A percentile compares a stretch with the other conserved stretches of the same genome.
phyloP scores from a whole-genome alignment of 805 yeast species.

The Suhomyces emberorum region DNA sequence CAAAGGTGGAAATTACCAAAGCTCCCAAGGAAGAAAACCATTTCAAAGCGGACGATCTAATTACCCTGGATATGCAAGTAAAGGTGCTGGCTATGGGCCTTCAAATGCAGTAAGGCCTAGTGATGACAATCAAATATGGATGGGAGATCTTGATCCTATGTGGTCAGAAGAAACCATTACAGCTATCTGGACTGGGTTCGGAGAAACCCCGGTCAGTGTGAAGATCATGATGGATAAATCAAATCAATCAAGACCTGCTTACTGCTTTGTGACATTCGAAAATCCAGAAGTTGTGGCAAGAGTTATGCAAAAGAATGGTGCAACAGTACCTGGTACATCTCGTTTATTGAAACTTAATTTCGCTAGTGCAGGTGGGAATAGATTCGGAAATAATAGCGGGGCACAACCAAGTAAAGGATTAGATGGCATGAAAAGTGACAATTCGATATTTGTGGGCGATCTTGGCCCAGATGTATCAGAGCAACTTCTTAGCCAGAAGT shows the following conservation, averaged over 20 bases:
- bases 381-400: not conserved
- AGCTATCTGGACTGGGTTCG: constrained; percentile 66
- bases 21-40: constrained; percentile 1
- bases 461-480: constrained; percentile 73
- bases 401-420: not conserved
- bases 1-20: constrained; percentile 1
- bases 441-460: constrained; percentile 84
- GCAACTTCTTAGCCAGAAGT: constrained; percentile 56
- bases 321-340: constrained; percentile 62
- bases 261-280: constrained; percentile 79
- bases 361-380: constrained; percentile 57
- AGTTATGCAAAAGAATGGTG: constrained; percentile 68
- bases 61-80: not conserved
- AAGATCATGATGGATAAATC: constrained; percentile 70
- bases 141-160: constrained; percentile 86
- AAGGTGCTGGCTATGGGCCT: not conserved
- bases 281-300: constrained; percentile 56
- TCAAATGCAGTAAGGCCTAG: not conserved
- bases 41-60: not conserved
- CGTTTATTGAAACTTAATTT: constrained; percentile 69
- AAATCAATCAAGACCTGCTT: constrained; percentile 41
- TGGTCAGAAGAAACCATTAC: constrained; percentile 73
- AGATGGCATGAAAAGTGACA: constrained; percentile 33
- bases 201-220: constrained; percentile 57
- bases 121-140: constrained; percentile 49